Evolutionary conservation across 441 rosid species (phyloP), one percentile per base, ranked within the genome.

Genomic region (Croton setiger): DNA sequence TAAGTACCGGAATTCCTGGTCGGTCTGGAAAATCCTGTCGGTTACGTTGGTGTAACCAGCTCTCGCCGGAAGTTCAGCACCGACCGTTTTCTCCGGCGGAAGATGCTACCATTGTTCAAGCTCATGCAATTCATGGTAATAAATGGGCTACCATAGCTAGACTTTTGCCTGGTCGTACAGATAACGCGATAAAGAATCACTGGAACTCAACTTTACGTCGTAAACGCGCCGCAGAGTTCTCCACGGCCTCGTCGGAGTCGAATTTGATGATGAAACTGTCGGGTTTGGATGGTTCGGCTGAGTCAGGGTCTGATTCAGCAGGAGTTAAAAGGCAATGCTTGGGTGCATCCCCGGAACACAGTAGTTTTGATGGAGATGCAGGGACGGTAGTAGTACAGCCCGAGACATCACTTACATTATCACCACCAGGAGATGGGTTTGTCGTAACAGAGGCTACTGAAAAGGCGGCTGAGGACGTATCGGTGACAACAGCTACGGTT

Each of bases 91-190:
- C 84, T 27, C 84, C 87, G 0, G 73, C 78, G 0, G 91, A 86
- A 79, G 91, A 86, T 52, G 76, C 78, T 10, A 35, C 68, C 52
- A 85, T 85, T 14, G 69, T 85, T 51, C 82, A 72, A 57, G 91
- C 86, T 5, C 88, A 88, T 45, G 76, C 75, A 12, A 5, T 72
- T 35, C 89, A 85, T n/a, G 88, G 89, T 11, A 85, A 86, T 67
- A 85, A 82, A 75, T 85, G 89, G 94, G 91, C 89, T 36, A 77
- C 91, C 66, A 86, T 85, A 44, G 85, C 93, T 21, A 74, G 89
- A 17, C 74, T 80, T 23, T 71, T 86, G 63, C 85, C 91, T 0
- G 91, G 89, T 7, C 84, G 88, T 12, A 88, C 91, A 1, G 91
- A 88, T 62, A 85, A 88, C 60, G 88, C 88, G 1, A 81, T 88